Evolutionary conservation across 2,329 filamentous ascomycete genomes (phyloP), one percentile per base, ranked within the genome.

Genomic region (Trichoderma sp.): DNA sequence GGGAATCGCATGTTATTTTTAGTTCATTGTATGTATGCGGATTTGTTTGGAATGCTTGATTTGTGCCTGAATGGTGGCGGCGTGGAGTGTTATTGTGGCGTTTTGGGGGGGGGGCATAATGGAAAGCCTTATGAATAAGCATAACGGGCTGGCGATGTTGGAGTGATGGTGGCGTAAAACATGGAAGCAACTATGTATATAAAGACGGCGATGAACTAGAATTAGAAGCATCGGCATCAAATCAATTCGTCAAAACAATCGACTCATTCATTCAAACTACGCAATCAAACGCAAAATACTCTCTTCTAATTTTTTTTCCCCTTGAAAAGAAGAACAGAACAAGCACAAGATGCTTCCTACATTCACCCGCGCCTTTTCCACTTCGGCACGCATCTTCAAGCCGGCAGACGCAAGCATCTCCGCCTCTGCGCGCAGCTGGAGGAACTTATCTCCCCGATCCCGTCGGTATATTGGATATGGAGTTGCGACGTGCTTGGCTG

Each of bases 391-490:
- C 10, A 42, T 69, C 17, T 56, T 69, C 42, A 73, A 52, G 27
- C 65, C 72, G 2, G 17, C 70, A 22, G 34, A 68, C 9, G 34
- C 70, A 17, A 48, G 27, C 22, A 25, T n/a, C 22, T 61, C 67
- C 15, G 12, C 57, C 17, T 27, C 19, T 45, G 57, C 67, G 34
- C 72, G 71, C 70, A 70, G 67, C 27, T 78, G 76, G 76, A 75
- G 68, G 63, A 76, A 69, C 17, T 71, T 77, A 3, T 73, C 73
- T 19, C 72, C 73, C 4, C 71, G 70, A 64, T 72, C 73, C 19
- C 74, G 74, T 8, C 73, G 71, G 54, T 73, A 76, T 35, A 68
- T 72, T 39, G 61, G 71, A 22, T 70, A 71, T 39, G 72, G 74
- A 9, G 25, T 72, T 5, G 68, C 63, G 7, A 60, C 70, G 8